phyloP scores from a whole-genome alignment of 2,329 filamentous ascomycete species.

The Chrysoporthe puriensis region DNA sequence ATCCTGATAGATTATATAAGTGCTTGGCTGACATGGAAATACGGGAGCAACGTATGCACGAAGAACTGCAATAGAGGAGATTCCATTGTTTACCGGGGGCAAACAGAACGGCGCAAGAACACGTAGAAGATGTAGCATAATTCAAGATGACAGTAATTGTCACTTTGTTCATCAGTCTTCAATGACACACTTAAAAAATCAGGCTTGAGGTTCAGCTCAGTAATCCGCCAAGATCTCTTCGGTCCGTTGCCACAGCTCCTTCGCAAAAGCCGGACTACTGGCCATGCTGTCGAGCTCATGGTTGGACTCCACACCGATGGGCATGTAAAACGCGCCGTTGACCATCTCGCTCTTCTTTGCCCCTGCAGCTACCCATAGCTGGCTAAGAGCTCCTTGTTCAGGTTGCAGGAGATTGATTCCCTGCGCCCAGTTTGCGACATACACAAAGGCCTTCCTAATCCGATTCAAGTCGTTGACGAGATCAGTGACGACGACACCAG shows the following conservation, averaged over 20 bases:
- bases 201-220: neutral
- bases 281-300: slow-evolving; percentile 34
- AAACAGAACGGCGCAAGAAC: neutral
- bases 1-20: neutral
- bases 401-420: slow-evolving; percentile 31
- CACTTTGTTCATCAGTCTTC: neutral
- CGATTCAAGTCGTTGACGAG: slow-evolving; percentile 31
- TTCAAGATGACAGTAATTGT: neutral
- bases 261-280: slow-evolving; percentile 36
- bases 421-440: slow-evolving; percentile 25
- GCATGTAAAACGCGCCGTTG: slow-evolving; percentile 43
- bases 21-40: neutral
- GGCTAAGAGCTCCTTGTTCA: slow-evolving; percentile 43
- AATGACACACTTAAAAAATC: neutral
- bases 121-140: neutral
- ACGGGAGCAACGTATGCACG: neutral
- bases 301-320: slow-evolving; percentile 38
- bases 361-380: slow-evolving; percentile 45
- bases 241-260: slow-evolving; percentile 43
- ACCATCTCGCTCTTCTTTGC: slow-evolving; percentile 34
- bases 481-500: slow-evolving; percentile 36
- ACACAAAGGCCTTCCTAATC: slow-evolving; percentile 30
- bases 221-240: slow-evolving; percentile 36
- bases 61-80: neutral
- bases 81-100: neutral